Base-by-base conservation (phyloP, 2,329 filamentous ascomycete species). In the Aureobasidium sp. region DNA sequence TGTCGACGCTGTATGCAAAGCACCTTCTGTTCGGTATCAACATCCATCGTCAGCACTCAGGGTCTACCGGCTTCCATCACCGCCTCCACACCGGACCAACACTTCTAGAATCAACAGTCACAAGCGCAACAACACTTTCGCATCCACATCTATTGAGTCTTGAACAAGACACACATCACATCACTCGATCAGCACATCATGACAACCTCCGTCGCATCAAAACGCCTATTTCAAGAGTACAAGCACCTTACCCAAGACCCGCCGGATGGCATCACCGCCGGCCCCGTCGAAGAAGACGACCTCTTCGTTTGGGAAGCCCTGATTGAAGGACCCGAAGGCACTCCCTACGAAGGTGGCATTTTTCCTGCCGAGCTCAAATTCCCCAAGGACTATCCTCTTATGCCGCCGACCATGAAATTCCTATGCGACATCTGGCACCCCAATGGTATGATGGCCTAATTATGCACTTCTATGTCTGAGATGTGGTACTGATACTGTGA, bases 211-310 rank as follows among this genome's bases (percentile, higher is more conserved):
- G 82, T 85, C 34, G 84, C 84, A 48, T 82, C 84, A 44, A 86
- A 86, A 69, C 91, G 94, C 46, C 89, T 99, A 68, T 91, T 97
- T 74, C 90, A 93, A 78, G 94, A 99, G 81, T 99, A 99, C 82
- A 90, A 90, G 72, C 87, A 89, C 66, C 87, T 99, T 66, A 94
- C 91, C 66, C 93, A 91, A 72, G 94, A 95, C 77, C 91, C 93
- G 0, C 93, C 93, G n/a, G 93, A 97, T 65, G 94, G 94, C 74
- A 97, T 99, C 78, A 96, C 90, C 63, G 94, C 94, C 17, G 94
- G 94, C 23, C 94, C 94, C 37, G 81, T 97, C 64, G 89, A 84
- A 67, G 94, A 99, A 80, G 94, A 97, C 75, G 91, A 99, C 78
- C 87, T 97, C 72, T 89, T 97, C 70, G 81, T 90, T 71, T 99